Conservation (phyloP, 257 asterid genomes). For the Rhazya stricta region DNA sequence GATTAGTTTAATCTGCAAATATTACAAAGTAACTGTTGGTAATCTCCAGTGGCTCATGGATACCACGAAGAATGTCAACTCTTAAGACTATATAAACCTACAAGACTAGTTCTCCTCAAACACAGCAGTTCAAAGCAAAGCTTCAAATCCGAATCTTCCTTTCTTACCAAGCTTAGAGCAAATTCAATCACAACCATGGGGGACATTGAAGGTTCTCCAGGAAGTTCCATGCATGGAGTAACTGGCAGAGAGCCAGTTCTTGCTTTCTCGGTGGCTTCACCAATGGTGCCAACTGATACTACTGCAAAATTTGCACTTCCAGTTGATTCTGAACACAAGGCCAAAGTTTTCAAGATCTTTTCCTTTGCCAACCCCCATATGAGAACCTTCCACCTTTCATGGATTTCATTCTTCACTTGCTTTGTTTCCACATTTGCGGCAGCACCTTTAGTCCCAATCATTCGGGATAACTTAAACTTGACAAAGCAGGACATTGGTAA, state of each 20-base stretch:
- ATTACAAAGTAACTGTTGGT: conserved; percentile 7
- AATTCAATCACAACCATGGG: conserved; percentile 16
- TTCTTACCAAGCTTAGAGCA: background rate
- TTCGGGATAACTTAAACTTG: conserved; percentile 49
- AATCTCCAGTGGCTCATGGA: conserved; percentile 9
- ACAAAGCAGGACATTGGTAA: conserved; percentile 47
- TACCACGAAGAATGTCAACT: conserved; percentile 8
- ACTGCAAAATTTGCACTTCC: conserved; percentile 50
- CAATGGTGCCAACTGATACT: conserved; percentile 40
- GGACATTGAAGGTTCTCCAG: conserved; percentile 28
- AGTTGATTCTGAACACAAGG: conserved; percentile 64
- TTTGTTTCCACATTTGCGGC: conserved; percentile 59
- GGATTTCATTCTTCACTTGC: conserved; percentile 62
- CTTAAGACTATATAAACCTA: conserved; percentile 4
- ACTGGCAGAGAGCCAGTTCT: conserved; percentile 56
- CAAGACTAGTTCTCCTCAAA: background rate
- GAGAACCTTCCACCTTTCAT: conserved; percentile 56
- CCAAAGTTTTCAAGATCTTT: conserved; percentile 39
- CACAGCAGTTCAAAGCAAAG: background rate
- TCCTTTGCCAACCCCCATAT: conserved; percentile 57
- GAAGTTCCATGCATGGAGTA: conserved; percentile 66
- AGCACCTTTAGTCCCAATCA: conserved; percentile 59
- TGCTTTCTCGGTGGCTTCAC: conserved; percentile 41
- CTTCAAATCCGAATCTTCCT: background rate
- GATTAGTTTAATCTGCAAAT: conserved; percentile 1